A percentile compares a stretch with the other conserved stretches of the same genome.
These are phyloP conservation scores for Cyanodermella asteris DNA, from an alignment of 2,329 filamentous ascomycete species.

Conservation along the genomic window DNA sequence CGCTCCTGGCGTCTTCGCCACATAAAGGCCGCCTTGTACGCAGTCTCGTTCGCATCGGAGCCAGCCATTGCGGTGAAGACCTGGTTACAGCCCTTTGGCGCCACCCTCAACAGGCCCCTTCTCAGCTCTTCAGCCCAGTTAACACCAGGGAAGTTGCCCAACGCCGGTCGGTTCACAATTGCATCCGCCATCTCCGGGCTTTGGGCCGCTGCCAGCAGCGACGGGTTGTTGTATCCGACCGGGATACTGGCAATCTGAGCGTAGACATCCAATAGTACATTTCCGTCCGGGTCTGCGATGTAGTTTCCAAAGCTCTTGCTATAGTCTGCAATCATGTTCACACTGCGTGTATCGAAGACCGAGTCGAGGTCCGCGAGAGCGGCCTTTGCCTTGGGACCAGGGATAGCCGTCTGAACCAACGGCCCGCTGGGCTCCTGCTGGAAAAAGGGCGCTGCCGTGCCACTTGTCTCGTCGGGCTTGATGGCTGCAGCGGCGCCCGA, in stretches of 20 bases:
- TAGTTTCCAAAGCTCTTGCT: conserved; percentile 61
- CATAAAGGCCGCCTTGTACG: conserved; percentile 93
- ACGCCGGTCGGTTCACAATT: conserved; percentile 70
- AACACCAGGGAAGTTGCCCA: conserved; percentile 74
- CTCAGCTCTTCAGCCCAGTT: conserved; percentile 66
- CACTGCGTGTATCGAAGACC: conserved; percentile 66
- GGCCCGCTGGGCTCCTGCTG: conserved; percentile 36
- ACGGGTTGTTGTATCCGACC: conserved; percentile 77
- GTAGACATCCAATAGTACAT: conserved; percentile 35
- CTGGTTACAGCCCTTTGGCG: conserved; percentile 64
- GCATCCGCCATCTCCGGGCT: conserved; percentile 60
- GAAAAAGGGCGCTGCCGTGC: conserved; percentile 35
- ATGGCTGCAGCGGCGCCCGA: conserved; percentile 10
- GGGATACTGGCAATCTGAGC: conserved; percentile 87
- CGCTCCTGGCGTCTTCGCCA: conserved; percentile 65
- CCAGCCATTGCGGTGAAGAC: conserved; percentile 81
- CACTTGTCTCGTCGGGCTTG: background rate
- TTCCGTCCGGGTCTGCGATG: conserved; percentile 28
- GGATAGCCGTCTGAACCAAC: conserved; percentile 37
- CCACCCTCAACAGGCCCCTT: conserved; percentile 59
- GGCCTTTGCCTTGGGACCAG: conserved; percentile 52
- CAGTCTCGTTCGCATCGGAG: conserved; percentile 82
- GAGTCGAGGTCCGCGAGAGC: conserved; percentile 48
- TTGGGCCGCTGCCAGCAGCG: conserved; percentile 45
- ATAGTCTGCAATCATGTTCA: conserved; percentile 69